These are phyloP conservation scores for Rutstroemia sp. DNA, from an alignment of 2,329 filamentous ascomycete genomes.

Conservation along the genomic window DNA sequence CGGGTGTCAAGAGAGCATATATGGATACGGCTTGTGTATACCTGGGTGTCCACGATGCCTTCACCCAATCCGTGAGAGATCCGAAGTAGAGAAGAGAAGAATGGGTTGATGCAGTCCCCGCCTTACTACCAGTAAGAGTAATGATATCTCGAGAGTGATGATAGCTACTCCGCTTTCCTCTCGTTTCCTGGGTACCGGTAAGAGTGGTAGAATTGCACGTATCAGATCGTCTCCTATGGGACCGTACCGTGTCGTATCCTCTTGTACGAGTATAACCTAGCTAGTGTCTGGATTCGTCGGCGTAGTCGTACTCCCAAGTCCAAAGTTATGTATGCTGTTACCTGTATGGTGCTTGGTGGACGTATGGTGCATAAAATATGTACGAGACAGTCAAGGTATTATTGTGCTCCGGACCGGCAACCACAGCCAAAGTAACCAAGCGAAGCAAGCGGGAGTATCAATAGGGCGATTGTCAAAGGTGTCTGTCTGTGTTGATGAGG, in stretches of 20 bases:
- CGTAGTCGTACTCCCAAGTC: no score
- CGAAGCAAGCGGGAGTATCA: neutral
- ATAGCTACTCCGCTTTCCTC: constrained; percentile 3
- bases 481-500: neutral
- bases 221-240: neutral
- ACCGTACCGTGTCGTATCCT: neutral
- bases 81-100: neutral
- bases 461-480: neutral
- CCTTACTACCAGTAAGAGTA: neutral
- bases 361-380: no score
- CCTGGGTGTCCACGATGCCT: no score
- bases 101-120: neutral
- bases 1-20: neutral
- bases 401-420: neutral
- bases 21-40: neutral
- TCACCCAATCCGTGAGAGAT: neutral
- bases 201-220: neutral
- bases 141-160: neutral
- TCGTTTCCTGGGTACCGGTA: neutral
- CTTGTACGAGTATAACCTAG: no score
- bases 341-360: no score
- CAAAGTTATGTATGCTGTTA: no score
- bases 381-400: no score
- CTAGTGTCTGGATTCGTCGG: no score
- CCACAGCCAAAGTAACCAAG: neutral